Evolutionary conservation across 768 basidiomycete genomes (phyloP), one percentile per base, ranked within the genome.

Genomic region (Xanthoconium purpureum): DNA sequence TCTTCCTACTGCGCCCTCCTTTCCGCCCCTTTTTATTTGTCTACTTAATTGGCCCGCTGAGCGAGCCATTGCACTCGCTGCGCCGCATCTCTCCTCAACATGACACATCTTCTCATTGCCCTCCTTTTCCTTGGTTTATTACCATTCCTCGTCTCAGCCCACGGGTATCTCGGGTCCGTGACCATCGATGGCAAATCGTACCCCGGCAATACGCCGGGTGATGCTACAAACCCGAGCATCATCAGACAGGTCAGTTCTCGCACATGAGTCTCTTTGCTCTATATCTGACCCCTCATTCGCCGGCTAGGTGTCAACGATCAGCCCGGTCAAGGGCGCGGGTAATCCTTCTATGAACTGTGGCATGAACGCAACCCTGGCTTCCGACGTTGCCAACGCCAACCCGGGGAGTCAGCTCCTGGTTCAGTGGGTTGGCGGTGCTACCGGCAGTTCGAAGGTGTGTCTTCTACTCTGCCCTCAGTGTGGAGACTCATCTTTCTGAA

Each of bases 331-430:
- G 67, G 85, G 84, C 48, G 73, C 84, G 17, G 69, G 40, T 39
- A 87, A 86, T 67, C 71, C 80, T 4, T 76, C 73, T 45, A 38
- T 87, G 5, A 84, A 80, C 65, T 90, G 88, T 63, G 88, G 88
- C 30, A 70, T 74, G 45, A 73, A 78, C 42, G 81, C 85, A 1
- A 69, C 74, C 39, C 62, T 75, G 0, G 87, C 84, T 1, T 57
- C 75, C 2, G 63, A 79, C 17, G 75, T 80, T 33, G 84, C 77
- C n/a, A 71, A 74, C 44, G 85, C 79, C 11, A 83, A 82, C 55
- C 83, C 88, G 1, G 87, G 85, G 6, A 82, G 80, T 63, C 62
- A 63, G 8, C 47, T 89, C 36, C 64, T 70, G 6, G 76, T 88
- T 62, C 64, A 79, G 47, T 89, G 88, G 88, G 68, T 67, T 2